These are phyloP conservation scores for Acrodontium crateriforme DNA, from an alignment of 2,329 filamentous ascomycete genomes.

Conservation along the genomic window DNA sequence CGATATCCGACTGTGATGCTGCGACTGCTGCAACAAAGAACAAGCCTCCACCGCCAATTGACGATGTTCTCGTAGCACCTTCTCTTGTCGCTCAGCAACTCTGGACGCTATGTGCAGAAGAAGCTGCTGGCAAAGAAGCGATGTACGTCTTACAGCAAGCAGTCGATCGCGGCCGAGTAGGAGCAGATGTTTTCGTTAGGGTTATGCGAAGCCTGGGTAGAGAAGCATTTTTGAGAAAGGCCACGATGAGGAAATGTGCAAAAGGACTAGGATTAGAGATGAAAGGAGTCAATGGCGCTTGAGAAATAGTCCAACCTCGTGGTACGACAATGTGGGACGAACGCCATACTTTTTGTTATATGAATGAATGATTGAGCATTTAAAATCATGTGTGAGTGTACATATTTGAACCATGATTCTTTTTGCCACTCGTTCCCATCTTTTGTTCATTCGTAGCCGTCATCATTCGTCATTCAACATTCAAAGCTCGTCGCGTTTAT, in stretches of 20 bases:
- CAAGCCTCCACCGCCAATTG: constrained; percentile 61
- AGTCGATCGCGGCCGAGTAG: constrained; percentile 58
- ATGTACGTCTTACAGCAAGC: constrained; percentile 69
- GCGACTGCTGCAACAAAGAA: constrained; percentile 60
- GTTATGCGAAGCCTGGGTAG: constrained; percentile 57
- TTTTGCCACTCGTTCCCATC: too few relatives aligned
- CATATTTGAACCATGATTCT: too few relatives aligned
- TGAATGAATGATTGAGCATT: too few relatives aligned
- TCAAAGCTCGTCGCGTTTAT: constrained; percentile 2
- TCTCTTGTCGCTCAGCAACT: constrained; percentile 88
- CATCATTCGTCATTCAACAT: background rate
- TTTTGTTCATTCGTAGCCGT: constrained; percentile 1
- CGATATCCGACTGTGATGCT: constrained; percentile 63
- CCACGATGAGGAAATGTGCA: constrained; percentile 62
- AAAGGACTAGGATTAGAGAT: constrained; percentile 55
- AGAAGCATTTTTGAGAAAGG: constrained; percentile 77
- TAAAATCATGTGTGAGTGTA: too few relatives aligned
- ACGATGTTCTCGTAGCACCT: constrained; percentile 84
- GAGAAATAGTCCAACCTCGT: too few relatives aligned
- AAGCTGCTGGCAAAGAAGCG: constrained; percentile 71
- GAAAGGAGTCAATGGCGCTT: too few relatives aligned
- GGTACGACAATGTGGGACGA: too few relatives aligned
- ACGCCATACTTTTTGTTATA: too few relatives aligned
- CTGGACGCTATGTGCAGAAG: constrained; percentile 79
- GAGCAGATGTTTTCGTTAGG: constrained; percentile 61